Percentiles rank a stretch among this genome's conserved stretches.
These are phyloP conservation scores for Vaccinium vitisidaea DNA, from an alignment of 148 eudicot species.

Conservation along the genomic window DNA sequence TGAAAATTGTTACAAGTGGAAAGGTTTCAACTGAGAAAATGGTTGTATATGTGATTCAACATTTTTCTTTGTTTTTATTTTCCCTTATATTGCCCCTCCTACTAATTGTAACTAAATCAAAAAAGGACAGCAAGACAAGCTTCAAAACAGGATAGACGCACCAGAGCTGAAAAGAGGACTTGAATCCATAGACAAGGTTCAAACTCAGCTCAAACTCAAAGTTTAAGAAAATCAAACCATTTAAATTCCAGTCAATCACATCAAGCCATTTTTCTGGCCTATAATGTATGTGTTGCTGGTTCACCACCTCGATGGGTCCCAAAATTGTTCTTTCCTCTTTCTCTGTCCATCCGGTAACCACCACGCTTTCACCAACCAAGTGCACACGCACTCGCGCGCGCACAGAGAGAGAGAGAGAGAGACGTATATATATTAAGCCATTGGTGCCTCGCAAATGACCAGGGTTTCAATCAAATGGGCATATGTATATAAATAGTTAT, in stretches of 20 bases:
- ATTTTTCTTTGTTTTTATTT: neutral
- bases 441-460: too few species aligned
- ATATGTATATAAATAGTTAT: neutral
- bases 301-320: neutral
- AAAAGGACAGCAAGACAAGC: neutral
- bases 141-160: neutral
- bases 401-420: neutral
- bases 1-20: too few species aligned
- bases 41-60: neutral
- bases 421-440: too few species aligned
- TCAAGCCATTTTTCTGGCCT: neutral
- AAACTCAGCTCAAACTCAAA: neutral
- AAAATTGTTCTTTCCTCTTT: neutral
- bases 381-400: neutral
- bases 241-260: too few species aligned
- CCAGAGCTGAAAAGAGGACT: neutral
- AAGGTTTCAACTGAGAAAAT: neutral
- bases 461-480: neutral
- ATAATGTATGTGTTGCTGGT: neutral
- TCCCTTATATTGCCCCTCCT: neutral
- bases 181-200: neutral
- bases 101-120: neutral
- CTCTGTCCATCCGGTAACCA: neutral
- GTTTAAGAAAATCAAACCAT: too few species aligned
- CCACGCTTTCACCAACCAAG: neutral